phyloP scores from a whole-genome alignment of 2,329 filamentous ascomycete species.

The Beauveria rudraprayagi region DNA sequence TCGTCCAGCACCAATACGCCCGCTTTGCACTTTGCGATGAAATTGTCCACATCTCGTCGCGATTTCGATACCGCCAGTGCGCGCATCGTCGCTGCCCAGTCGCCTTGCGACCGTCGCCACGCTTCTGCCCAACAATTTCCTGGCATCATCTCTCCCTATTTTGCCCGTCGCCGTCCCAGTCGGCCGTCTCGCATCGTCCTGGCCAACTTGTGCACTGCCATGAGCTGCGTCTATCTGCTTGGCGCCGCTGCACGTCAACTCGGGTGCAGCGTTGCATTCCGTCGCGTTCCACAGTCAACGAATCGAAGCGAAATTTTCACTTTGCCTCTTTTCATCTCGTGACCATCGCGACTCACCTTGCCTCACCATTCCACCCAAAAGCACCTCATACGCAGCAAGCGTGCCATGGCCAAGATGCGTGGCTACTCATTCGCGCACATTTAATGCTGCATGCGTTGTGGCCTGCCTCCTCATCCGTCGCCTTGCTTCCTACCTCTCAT shows the following conservation, averaged over 20 bases:
- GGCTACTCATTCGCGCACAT: neutral
- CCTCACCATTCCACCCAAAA: neutral
- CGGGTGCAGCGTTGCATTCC: neutral
- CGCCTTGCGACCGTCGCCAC: neutral
- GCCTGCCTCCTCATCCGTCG: neutral
- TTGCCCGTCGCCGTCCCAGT: neutral
- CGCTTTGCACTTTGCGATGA: conserved; percentile 12
- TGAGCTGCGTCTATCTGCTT: neutral
- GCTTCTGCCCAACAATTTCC: neutral
- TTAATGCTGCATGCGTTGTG: neutral
- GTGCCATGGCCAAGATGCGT: neutral
- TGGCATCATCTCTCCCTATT: neutral
- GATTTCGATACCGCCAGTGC: conserved; percentile 11
- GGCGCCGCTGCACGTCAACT: neutral
- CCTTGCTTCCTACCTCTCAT: neutral
- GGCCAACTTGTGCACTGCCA: neutral
- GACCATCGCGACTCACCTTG: conserved; percentile 1
- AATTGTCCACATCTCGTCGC: conserved; percentile 2
- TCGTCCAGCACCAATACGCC: conserved; percentile 8
- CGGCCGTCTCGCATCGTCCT: neutral
- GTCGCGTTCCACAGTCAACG: neutral
- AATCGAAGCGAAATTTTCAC: neutral
- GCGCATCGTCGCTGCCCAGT: neutral
- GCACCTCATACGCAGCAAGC: neutral
- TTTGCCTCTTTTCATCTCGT: neutral